A percentile compares a stretch with the other conserved stretches of the same genome.
phyloP scores from a whole-genome alignment of 2,329 filamentous ascomycete species.

The Exophiala bonariae region DNA sequence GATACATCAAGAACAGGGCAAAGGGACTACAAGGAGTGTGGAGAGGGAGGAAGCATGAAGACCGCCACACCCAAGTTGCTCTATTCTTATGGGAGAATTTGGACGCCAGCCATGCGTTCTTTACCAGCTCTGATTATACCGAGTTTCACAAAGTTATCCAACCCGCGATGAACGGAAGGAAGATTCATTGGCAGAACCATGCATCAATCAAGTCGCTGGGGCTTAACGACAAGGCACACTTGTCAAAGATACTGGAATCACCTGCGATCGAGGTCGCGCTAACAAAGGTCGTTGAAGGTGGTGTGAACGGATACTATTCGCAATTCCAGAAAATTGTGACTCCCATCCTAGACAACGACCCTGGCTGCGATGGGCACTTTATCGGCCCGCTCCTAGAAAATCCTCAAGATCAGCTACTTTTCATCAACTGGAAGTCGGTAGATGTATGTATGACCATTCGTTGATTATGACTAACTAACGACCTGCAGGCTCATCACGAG shows the following conservation, averaged over 20 bases:
- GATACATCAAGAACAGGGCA: slow-evolving; percentile 2
- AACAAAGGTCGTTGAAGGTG: slow-evolving; percentile 18
- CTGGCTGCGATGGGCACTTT: slow-evolving; percentile 15
- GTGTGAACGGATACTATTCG: slow-evolving; percentile 13
- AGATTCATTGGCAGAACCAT: slow-evolving; percentile 17
- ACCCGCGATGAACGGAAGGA: slow-evolving; percentile 16
- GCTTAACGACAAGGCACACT: slow-evolving; percentile 8
- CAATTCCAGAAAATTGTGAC: slow-evolving; percentile 11
- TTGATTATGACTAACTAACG: neutral
- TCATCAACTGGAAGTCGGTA: slow-evolving; percentile 18
- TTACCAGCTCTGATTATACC: slow-evolving; percentile 13
- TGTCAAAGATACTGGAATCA: slow-evolving; percentile 5
- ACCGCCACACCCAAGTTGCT: slow-evolving; percentile 16
- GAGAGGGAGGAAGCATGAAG: slow-evolving; percentile 17
- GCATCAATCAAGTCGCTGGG: slow-evolving; percentile 5
- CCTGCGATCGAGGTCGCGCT: slow-evolving; percentile 17
- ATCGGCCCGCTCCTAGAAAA: slow-evolving; percentile 14
- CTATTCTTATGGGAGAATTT: slow-evolving; percentile 12
- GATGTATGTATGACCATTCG: slow-evolving; percentile 4
- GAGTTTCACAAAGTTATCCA: slow-evolving; percentile 16
- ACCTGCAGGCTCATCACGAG: slow-evolving; percentile 13
- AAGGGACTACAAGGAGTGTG: slow-evolving; percentile 13
- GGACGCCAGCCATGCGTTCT: slow-evolving; percentile 15
- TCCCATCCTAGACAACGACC: slow-evolving; percentile 11
- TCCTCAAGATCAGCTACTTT: slow-evolving; percentile 14